These are phyloP conservation scores for Candida sojae DNA, from an alignment of 1,139 yeast species.

Conservation along the genomic window DNA sequence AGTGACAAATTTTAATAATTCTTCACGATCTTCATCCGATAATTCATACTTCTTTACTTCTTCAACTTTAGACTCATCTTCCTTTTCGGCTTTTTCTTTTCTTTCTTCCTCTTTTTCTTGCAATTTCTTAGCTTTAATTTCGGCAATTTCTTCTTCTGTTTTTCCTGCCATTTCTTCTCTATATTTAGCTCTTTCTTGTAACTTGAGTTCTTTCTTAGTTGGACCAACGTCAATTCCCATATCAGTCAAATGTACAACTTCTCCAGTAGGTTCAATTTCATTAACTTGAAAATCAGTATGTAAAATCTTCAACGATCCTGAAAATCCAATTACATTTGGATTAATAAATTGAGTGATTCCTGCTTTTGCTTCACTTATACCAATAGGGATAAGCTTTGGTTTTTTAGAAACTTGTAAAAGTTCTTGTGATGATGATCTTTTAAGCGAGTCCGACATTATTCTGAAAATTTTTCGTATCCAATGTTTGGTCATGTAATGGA, in stretches of 20 bases:
- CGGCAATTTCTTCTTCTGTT: conserved; percentile 37
- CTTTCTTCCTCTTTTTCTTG: conserved; percentile 21
- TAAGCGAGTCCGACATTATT: conserved; percentile 10
- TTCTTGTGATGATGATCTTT: conserved; percentile 8
- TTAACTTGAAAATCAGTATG: conserved; percentile 95
- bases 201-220: conserved; percentile 52
- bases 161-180: conserved; percentile 33
- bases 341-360: conserved; percentile 79
- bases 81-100: conserved; percentile 3
- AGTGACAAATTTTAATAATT: conserved; percentile 58
- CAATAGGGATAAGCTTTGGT: conserved; percentile 23
- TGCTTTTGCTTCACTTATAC: conserved; percentile 61
- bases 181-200: conserved; percentile 47
- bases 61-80: conserved; percentile 17
- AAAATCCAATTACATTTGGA: conserved; percentile 59
- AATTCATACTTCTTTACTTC: conserved; percentile 39
- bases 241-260: conserved; percentile 74
- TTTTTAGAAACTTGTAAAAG: conserved; percentile 9
- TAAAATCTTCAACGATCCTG: conserved; percentile 80
- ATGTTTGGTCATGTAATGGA: background rate
- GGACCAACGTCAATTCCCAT: conserved; percentile 62
- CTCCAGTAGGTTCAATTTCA: conserved; percentile 70
- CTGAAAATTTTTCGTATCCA: background rate
- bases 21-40: conserved; percentile 42
- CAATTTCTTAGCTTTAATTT: conserved; percentile 24